Conservation (phyloP, 2,329 filamentous ascomycete species). For the Trichoderma guizhouense region DNA sequence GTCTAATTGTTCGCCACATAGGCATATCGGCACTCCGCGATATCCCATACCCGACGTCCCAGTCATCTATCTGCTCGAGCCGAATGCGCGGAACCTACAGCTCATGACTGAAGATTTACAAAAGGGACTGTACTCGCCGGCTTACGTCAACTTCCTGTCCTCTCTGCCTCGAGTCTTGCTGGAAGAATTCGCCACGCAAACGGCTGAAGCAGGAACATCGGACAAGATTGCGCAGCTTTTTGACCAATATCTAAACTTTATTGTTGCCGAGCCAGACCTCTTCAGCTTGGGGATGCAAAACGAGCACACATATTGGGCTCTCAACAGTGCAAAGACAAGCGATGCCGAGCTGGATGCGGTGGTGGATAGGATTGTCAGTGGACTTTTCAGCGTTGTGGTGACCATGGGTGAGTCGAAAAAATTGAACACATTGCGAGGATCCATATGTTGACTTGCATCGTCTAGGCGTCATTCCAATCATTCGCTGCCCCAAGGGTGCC, state of each 20-base stretch:
- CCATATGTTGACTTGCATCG: neutral
- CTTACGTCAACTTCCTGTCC: slow-evolving; percentile 95
- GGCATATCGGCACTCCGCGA: slow-evolving; percentile 75
- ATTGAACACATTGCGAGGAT: neutral
- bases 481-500: slow-evolving; percentile 87
- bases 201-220: slow-evolving; percentile 76
- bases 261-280: slow-evolving; percentile 90
- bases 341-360: slow-evolving; percentile 86
- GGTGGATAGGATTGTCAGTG: slow-evolving; percentile 88
- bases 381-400: slow-evolving; percentile 96
- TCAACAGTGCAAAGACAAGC: slow-evolving; percentile 88
- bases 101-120: slow-evolving; percentile 82
- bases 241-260: slow-evolving; percentile 96
- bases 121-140: slow-evolving; percentile 83
- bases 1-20: slow-evolving; percentile 32
- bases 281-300: slow-evolving; percentile 94
- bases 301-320: slow-evolving; percentile 86
- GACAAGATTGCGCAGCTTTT: slow-evolving; percentile 90
- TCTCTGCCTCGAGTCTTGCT: slow-evolving; percentile 86
- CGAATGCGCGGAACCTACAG: slow-evolving; percentile 74
- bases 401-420: slow-evolving; percentile 71
- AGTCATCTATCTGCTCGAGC: slow-evolving; percentile 94
- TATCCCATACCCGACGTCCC: slow-evolving; percentile 95
- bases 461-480: slow-evolving; percentile 84
- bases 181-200: slow-evolving; percentile 91